Conservation (phyloP, 2,329 filamentous ascomycete genomes). For the Fusarium pseudonygamai region DNA sequence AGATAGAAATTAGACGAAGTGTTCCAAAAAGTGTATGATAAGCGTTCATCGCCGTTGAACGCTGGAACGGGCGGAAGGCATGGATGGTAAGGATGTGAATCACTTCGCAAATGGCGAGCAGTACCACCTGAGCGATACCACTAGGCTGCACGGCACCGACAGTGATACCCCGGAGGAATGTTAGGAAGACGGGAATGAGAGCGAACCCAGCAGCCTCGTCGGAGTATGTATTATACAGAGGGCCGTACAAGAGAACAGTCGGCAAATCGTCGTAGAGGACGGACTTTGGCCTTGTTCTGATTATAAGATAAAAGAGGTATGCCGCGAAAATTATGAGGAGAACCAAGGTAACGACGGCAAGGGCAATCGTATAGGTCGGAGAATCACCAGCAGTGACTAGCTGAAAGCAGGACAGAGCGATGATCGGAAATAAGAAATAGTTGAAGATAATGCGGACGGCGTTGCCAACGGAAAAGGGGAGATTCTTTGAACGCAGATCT, state of each 20-base stretch:
- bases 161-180: slow-evolving; percentile 85
- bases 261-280: slow-evolving; percentile 93
- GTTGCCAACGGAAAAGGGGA: slow-evolving; percentile 85
- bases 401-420: slow-evolving; percentile 90
- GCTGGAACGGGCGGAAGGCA: slow-evolving; percentile 89
- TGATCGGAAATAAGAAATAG: slow-evolving; percentile 88
- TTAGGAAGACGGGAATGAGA: slow-evolving; percentile 84
- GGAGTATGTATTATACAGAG: slow-evolving; percentile 96
- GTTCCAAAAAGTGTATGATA: slow-evolving; percentile 88
- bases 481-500: slow-evolving; percentile 89
- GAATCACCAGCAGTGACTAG: slow-evolving; percentile 78
- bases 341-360: slow-evolving; percentile 79
- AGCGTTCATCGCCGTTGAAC: slow-evolving; percentile 95
- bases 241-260: slow-evolving; percentile 88
- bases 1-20: slow-evolving; percentile 77
- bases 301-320: slow-evolving; percentile 85
- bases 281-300: slow-evolving; percentile 81
- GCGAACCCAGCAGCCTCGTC: slow-evolving; percentile 93
- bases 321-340: slow-evolving; percentile 76
- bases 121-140: slow-evolving; percentile 90
- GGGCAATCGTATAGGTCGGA: slow-evolving; percentile 73
- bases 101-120: slow-evolving; percentile 94
- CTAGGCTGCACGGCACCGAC: slow-evolving; percentile 93
- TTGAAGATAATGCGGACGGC: slow-evolving; percentile 89
- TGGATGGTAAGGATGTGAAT: slow-evolving; percentile 87